These are phyloP conservation scores for Barnettozyma californica DNA, from an alignment of 805 yeast genomes.

Conservation along the genomic window DNA sequence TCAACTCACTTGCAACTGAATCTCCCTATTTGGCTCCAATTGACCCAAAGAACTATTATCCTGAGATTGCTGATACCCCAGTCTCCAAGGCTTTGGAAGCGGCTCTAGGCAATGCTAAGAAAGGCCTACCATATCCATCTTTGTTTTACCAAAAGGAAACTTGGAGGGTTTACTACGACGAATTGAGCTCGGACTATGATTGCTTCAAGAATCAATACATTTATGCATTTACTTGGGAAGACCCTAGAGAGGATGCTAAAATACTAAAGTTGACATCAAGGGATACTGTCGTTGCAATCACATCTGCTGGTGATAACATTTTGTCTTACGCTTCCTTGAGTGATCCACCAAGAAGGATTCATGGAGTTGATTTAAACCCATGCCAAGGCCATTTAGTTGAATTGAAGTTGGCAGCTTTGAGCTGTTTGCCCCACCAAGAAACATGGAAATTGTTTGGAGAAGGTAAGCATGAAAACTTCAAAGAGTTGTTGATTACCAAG, in stretches of 20 bases:
- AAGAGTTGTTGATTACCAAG: slow-evolving; percentile 45
- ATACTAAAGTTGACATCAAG: slow-evolving; percentile 54
- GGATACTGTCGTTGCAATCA: slow-evolving; percentile 76
- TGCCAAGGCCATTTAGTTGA: slow-evolving; percentile 77
- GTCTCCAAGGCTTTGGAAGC: slow-evolving; percentile 74
- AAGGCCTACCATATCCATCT: slow-evolving; percentile 73
- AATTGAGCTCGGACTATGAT: slow-evolving; percentile 55
- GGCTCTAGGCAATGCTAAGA: slow-evolving; percentile 54
- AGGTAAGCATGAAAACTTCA: slow-evolving; percentile 55
- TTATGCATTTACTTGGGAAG: slow-evolving; percentile 90
- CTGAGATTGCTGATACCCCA: slow-evolving; percentile 27
- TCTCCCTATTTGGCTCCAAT: slow-evolving; percentile 74
- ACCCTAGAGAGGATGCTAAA: slow-evolving; percentile 72
- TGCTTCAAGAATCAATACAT: slow-evolving; percentile 78
- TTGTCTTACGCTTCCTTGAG: slow-evolving; percentile 66
- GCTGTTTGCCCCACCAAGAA: slow-evolving; percentile 49
- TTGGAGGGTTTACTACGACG: slow-evolving; percentile 80
- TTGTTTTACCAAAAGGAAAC: slow-evolving; percentile 71
- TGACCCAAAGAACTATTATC: slow-evolving; percentile 21
- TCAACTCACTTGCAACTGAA: slow-evolving; percentile 73
- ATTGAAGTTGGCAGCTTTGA: slow-evolving; percentile 68
- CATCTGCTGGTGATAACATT: slow-evolving; percentile 83
- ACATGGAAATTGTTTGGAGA: slow-evolving; percentile 75
- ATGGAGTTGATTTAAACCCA: slow-evolving; percentile 83
- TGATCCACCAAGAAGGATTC: slow-evolving; percentile 69